phyloP scores from a whole-genome alignment of 805 yeast genomes.

The Komagataella populi region DNA sequence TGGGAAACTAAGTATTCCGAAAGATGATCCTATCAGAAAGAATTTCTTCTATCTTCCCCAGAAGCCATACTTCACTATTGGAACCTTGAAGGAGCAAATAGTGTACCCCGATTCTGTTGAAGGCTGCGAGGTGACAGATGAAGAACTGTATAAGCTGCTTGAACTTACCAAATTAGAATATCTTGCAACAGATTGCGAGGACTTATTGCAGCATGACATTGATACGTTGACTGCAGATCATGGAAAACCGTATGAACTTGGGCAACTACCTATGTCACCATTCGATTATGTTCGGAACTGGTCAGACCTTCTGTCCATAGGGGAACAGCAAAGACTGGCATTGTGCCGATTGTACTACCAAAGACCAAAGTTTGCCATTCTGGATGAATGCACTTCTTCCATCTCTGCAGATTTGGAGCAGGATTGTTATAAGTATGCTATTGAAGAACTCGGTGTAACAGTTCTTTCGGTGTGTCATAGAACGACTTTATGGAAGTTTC shows the following conservation, averaged over 20 bases:
- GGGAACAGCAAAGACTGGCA: constrained; percentile 88
- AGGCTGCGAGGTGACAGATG: constrained; percentile 35
- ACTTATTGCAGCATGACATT: constrained; percentile 2
- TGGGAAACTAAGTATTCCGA: constrained; percentile 50
- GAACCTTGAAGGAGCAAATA: constrained; percentile 75
- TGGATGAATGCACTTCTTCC: constrained; percentile 93
- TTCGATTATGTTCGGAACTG: constrained; percentile 65
- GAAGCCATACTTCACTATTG: constrained; percentile 74
- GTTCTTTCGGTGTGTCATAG: constrained; percentile 86
- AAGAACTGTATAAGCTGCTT: constrained; percentile 38
- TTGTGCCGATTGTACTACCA: constrained; percentile 90
- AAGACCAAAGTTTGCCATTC: constrained; percentile 82
- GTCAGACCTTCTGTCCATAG: constrained; percentile 80
- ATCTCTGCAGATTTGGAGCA: constrained; percentile 87
- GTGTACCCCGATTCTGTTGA: constrained; percentile 71
- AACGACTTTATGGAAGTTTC: constrained; percentile 88
- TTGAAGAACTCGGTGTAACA: constrained; percentile 60
- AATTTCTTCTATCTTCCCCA: constrained; percentile 85
- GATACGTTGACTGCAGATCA: neutral
- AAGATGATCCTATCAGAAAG: constrained; percentile 25
- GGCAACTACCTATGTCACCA: constrained; percentile 21
- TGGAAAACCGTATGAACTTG: constrained; percentile 7
- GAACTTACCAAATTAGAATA: constrained; percentile 46
- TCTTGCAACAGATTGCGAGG: constrained; percentile 28
- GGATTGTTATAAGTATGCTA: constrained; percentile 73